Conservation (phyloP, 495 filamentous ascomycete species). For the Trichoderma virens region DNA sequence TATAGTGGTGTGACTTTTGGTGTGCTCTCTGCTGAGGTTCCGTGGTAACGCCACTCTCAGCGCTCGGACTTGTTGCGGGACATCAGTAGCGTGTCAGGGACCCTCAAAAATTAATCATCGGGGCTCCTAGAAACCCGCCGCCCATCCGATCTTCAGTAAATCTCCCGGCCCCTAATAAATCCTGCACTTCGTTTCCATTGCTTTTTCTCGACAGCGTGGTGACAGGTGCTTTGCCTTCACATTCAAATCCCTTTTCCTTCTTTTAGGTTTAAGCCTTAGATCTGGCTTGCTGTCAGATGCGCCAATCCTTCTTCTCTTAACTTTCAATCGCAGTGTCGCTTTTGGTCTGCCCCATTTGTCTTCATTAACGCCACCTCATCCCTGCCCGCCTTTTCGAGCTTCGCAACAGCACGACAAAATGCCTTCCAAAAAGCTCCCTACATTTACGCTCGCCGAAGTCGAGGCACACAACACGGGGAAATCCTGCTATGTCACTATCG, state of each 20-base stretch:
- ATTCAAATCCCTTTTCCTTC: neutral
- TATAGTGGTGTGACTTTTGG: neutral
- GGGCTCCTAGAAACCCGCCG: neutral
- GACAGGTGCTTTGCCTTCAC: neutral
- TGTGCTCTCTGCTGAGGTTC: constrained; percentile 2
- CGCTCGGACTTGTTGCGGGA: neutral
- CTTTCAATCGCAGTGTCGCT: neutral
- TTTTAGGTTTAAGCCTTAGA: neutral
- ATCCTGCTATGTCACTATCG: constrained; percentile 90
- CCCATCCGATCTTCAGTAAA: constrained; percentile 4
- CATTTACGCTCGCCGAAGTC: constrained; percentile 69
- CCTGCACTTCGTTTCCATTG: neutral
- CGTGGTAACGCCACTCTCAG: constrained; percentile 3
- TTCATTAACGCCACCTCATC: neutral
- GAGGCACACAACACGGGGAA: constrained; percentile 67
- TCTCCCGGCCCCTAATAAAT: constrained; percentile 1
- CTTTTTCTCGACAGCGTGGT: neutral
- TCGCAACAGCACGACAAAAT: constrained; percentile 20
- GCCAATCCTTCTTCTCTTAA: neutral
- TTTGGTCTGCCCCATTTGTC: neutral
- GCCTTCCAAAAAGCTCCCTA: constrained; percentile 61
- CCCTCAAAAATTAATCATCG: neutral
- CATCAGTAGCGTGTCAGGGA: neutral
- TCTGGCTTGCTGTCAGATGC: neutral
- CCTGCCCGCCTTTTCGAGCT: neutral